Evolutionary conservation across 2,329 filamentous ascomycete species (phyloP).

Genomic region (Chaetomiaceae sp.): DNA sequence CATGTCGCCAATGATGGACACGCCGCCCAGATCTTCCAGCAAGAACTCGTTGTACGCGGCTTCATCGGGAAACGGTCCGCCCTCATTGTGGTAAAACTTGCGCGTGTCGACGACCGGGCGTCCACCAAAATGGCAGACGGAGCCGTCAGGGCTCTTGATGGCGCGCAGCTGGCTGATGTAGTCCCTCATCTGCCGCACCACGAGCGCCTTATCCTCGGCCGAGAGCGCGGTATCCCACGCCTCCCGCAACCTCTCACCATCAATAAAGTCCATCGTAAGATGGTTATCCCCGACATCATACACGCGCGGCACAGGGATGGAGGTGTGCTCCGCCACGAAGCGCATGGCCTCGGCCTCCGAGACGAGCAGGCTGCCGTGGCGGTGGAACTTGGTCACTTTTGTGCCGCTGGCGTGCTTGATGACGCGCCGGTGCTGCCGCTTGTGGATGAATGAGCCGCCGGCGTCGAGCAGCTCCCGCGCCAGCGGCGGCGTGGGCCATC

Average conservation of each 20-base stretch:
- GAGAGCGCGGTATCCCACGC: not conserved
- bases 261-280: conserved; percentile 11
- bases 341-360: conserved; percentile 17
- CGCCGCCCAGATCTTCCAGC: not conserved
- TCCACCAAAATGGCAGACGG: conserved; percentile 1
- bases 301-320: conserved; percentile 15
- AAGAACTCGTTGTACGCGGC: conserved; percentile 1
- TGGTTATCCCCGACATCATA: conserved; percentile 4
- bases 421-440: not conserved
- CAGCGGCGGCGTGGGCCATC: not conserved
- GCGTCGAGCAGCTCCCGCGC: not conserved
- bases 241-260: not conserved
- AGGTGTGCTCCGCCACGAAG: conserved; percentile 9
- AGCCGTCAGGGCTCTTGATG: conserved; percentile 2
- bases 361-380: not conserved
- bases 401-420: conserved; percentile 3
- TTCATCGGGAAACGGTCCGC: conserved; percentile 1
- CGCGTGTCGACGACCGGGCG: not conserved
- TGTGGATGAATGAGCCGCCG: not conserved
- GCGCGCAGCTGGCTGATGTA: conserved; percentile 1
- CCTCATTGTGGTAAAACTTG: not conserved
- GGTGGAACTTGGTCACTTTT: not conserved
- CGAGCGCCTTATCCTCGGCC: not conserved
- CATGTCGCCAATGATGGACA: not conserved
- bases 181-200: not conserved